Base-by-base conservation (phyloP, 2,329 filamentous ascomycete species). In the Aspergillus sojae region DNA sequence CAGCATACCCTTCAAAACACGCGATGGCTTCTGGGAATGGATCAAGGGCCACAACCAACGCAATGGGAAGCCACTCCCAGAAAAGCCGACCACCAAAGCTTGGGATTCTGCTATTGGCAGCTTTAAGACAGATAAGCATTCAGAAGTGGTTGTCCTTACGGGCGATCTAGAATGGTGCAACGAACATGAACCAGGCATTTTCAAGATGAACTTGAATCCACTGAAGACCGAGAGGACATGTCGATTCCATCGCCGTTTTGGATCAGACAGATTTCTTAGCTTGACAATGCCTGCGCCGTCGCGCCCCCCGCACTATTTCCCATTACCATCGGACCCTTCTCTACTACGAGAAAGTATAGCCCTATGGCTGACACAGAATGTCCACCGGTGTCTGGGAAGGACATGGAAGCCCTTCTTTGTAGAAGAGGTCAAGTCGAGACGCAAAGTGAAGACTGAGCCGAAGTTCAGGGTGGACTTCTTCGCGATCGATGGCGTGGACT, bases 231-330 rank as follows among this genome's bases (percentile, higher is more conserved):
- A 83, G 23, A 61, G 72, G 56, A 77, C 79, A 12, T 81, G 80
- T 70, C 80, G 82, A 1, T 79, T 84, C 39, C 75, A 79, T 56
- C 75, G 82, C 23, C 77, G 79, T 34, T 83, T 81, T 66, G 82
- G 81, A 5, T 77, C 77, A 5, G 81, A 83, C 70, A 72, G 81
- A 34, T 83, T 83, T 62, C 68, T 82, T 16, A 77, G 78, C 32
- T 56, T 84, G 16, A 77, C 73, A 1, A 67, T 80, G 4, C 79
- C 76, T 5, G 70, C 71, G 14, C 69, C 74, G 11, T 59, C 73
- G 50, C 70, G 67, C 16, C 72, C 74, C 19, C 76, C 74, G 6
- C 26, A 5, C 1, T 67, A 75, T 67, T 66, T 71, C 36, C 75
- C 55, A 52, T 64, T 69, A 3, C 56, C 61, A 2, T 64, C 64